Conservation (phyloP, 352 stramenopile genomes). For the Thalassiosira livingstoniorum region DNA sequence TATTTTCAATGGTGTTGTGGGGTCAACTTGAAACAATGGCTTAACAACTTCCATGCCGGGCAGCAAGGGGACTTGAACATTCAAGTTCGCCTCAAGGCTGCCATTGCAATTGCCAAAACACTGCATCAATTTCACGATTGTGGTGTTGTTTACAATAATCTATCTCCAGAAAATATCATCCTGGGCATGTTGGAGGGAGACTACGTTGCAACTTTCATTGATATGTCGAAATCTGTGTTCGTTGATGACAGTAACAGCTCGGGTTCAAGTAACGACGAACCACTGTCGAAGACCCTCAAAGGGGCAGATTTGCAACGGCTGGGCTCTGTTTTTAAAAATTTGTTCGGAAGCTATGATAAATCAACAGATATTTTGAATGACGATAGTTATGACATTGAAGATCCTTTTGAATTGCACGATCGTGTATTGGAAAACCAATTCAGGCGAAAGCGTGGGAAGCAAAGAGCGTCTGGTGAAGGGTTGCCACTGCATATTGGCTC, state of each 20-base stretch:
- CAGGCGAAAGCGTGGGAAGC: slow-evolving; percentile 28
- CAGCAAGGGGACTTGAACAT: slow-evolving; percentile 18
- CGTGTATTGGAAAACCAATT: neutral
- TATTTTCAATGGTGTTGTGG: slow-evolving; percentile 33
- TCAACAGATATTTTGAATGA: too few relatives aligned
- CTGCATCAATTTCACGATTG: slow-evolving; percentile 47
- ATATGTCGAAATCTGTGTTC: slow-evolving; percentile 22
- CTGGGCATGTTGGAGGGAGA: slow-evolving; percentile 32
- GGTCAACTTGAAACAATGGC: slow-evolving; percentile 49
- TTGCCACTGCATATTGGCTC: slow-evolving; percentile 41
- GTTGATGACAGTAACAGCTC: slow-evolving; percentile 6
- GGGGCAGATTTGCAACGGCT: too few relatives aligned
- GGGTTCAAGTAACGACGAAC: neutral
- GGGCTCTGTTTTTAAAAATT: too few relatives aligned
- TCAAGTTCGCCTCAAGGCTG: slow-evolving; percentile 22
- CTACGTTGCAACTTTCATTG: slow-evolving; percentile 58
- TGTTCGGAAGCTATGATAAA: too few relatives aligned
- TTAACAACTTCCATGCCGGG: slow-evolving; percentile 4
- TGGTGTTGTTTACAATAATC: slow-evolving; percentile 49
- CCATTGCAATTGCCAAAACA: slow-evolving; percentile 52
- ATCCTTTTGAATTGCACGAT: neutral
- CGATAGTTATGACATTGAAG: too few relatives aligned
- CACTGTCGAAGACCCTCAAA: too few relatives aligned
- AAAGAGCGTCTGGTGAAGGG: slow-evolving; percentile 13
- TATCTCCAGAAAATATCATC: slow-evolving; percentile 48